Base-by-base conservation (phyloP, 2,329 filamentous ascomycete genomes). In the Cladosporium sp. region DNA sequence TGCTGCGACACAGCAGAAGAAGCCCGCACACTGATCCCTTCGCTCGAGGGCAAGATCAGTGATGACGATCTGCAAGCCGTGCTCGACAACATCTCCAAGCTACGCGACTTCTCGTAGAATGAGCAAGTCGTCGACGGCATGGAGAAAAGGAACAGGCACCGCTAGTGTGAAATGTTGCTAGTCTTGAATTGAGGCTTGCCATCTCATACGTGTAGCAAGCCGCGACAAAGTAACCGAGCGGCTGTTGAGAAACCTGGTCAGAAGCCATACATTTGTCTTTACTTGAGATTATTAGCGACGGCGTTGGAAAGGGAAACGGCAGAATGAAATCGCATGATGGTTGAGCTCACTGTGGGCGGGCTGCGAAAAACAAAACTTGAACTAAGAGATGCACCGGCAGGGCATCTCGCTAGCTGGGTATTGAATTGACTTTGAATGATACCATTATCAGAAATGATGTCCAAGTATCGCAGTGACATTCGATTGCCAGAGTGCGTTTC, bases 11-110 rank as follows among this genome's bases (percentile, higher is more conserved):
- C 89, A 53, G 90, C 92, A 66, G 95, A 99, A 76, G 96, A 99
- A 80, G 95, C 95, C 67, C 97, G 97, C 81, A 97, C 92, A 10
- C 85, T 99, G 66, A 96, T 99, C 69, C 96, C 95, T 1, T 97
- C 86, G 71, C 78, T 99, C 60, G 85, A 89, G 72, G 89, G 93
- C 78, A 99, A 99, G 81, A 96, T 98, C 74, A 86, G 86, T 67
- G 94, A 98, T 76, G 91, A 92, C 40, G 92, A 96, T 71, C 81
- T 99, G 69, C 90, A 96, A 78, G 89, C 93, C 69, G 82, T 98
- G 66, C 85, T 99, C 66, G 89, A 97, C 75, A 93, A 99, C 81
- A 90, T 98, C 80, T 91, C 89, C 72, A 96, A 96, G 83, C 82
- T 96, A 75, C 81, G 85, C 72, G 78, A 79, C 75, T 78, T 80